Base-by-base conservation (phyloP, 208 protist genomes). In the Leptomonas pyrrhocoris region DNA sequence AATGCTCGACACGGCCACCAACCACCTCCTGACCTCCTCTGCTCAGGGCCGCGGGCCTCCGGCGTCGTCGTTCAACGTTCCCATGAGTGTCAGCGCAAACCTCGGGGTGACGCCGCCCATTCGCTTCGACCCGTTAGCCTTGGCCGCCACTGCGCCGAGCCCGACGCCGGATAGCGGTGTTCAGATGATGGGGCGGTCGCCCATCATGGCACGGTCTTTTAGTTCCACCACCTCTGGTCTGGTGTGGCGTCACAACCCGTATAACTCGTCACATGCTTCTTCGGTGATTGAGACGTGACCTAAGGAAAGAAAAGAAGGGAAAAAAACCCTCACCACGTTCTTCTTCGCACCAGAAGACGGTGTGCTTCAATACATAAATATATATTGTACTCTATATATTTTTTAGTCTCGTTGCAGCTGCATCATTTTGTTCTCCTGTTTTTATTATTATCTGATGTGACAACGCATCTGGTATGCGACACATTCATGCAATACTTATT, bases 221-320 rank as follows among this genome's bases (percentile, higher is more conserved):
- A 91, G 80, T 68, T 92, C 83, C 23, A 93, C 84, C 21, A 63
- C 86, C 0, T 78, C 74, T 5, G 83, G 85, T 38, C 55, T 92
- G 49, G 76, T 93, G 30, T 95, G 90, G 87, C 81, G 86, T 1
- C 90, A 95, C 68, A 95, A 95, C 48, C 90, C 90, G 0, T 95
- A 95, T 55, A 83, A 73, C 25, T 81, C 77, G 0, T 83, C 84
- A 13, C 73, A 74, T 30, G 70, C 79, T 21, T 95, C 85, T 6
- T 89, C 84, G 18, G 74, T 86, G 21, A 77, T 95, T 51, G 86
- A 91, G 48, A 95, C 86, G 23, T 93, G 75, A 53, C 38, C 30
- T 28, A 15, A 49, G 48, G 21, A 58, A 15, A 1, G 13, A 2
- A 6, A 18, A 3, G 19, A 21, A 34, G 13, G 8, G 53, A 6